Evolutionary conservation across 2,329 filamentous ascomycete genomes (phyloP), one percentile per base, ranked within the genome.

Genomic region (Hypoxylon sp.): DNA sequence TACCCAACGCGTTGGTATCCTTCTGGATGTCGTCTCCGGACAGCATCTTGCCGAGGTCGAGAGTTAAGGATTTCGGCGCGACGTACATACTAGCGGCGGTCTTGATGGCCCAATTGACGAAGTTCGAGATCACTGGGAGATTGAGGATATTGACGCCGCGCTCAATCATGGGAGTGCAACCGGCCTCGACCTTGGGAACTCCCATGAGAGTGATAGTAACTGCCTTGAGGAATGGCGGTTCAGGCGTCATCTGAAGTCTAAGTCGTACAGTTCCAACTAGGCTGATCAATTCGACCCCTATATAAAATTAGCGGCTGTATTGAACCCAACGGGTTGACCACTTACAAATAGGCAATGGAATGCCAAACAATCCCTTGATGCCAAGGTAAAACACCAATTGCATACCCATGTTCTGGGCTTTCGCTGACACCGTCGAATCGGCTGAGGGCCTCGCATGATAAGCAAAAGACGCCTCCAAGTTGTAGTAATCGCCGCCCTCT

Each of bases 321-420:
- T 8, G 10, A 8, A 1, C 1, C 37, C 42, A 22, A 10, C 4
- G 33, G 63, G 26, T 73, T 55, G 61, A 47, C 14, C 17, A 75
- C 76, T 77, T 68, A 77, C 91, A 97, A 53, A 97, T 92, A 0
- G 94, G 94, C 19, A 97, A 84, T 0, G 94, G 94, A 0, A 97
- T 90, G 29, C 94, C 94, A 73, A 98, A 96, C 4, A 98, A 84
- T 0, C 94, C 94, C 77, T 92, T 94, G 76, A 97, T 84, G 63
- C 96, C 96, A 1, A 98, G 87, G 72, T 98, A 98, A 79, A 99
- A 98, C 8, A 98, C 89, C 13, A 98, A 82, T 75, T 97, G 92
- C 94, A 98, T 97, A 76, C 97, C 94, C 93, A 98, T 97, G 78
- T 98, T 98, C 73, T 92, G 89, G 5, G 94, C 94, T 80, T 94